Evolutionary conservation across 129 eudicot genomes (phyloP).

Genomic region (Escallonia rubra): DNA sequence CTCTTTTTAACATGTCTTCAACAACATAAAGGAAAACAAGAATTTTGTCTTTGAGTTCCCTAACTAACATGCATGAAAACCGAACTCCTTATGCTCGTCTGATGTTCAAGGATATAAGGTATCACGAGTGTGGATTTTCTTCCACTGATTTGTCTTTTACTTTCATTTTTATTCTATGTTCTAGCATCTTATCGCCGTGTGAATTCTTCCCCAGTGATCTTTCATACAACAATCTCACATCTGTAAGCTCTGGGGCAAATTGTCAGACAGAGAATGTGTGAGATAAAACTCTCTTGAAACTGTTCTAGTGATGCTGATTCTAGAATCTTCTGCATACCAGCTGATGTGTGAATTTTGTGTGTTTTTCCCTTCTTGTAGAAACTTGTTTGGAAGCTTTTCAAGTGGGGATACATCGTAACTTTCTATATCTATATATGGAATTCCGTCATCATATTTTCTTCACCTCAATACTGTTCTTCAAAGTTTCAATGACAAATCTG

Average conservation of each 20-base stretch:
- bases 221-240: slow-evolving; percentile 59
- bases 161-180: too few relatives aligned
- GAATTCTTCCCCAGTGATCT: slow-evolving; percentile 40
- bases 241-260: slow-evolving; percentile 4
- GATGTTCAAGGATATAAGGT: background rate
- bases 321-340: background rate
- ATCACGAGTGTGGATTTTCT: too few relatives aligned
- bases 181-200: too few relatives aligned
- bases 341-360: background rate
- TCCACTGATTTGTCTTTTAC: too few relatives aligned
- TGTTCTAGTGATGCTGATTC: background rate
- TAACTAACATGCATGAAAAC: too few relatives aligned
- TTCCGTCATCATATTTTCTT: background rate
- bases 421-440: background rate
- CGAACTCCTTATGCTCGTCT: background rate
- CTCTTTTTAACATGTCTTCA: too few relatives aligned
- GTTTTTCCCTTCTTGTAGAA: slow-evolving; percentile 20
- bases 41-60: too few relatives aligned
- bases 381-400: slow-evolving; percentile 44
- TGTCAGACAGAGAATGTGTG: slow-evolving; percentile 34
- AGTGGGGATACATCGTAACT: slow-evolving; percentile 32
- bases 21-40: too few relatives aligned
- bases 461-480: background rate
- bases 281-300: slow-evolving; percentile 9
- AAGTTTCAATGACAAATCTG: background rate